phyloP scores from a whole-genome alignment of 2,329 filamentous ascomycete species.

The Lasiodiplodia hormozganensis region DNA sequence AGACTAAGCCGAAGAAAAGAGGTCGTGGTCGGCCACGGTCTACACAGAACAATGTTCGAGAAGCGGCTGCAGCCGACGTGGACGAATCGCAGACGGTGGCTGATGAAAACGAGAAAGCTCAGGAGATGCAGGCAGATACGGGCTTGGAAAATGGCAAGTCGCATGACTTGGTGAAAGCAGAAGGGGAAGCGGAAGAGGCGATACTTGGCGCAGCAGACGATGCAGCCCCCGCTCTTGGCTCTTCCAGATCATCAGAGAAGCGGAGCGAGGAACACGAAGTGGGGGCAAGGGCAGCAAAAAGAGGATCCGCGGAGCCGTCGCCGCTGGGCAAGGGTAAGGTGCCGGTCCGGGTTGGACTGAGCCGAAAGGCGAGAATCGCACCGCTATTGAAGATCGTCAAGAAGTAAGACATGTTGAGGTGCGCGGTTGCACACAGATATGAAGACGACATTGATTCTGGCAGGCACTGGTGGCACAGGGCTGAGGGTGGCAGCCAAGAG shows the following conservation, averaged over 20 bases:
- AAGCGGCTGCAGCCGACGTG: slow-evolving; percentile 1
- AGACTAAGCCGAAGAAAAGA: slow-evolving; percentile 36
- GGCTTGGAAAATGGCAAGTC: not conserved
- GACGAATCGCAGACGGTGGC: not conserved
- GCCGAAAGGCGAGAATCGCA: slow-evolving; percentile 56
- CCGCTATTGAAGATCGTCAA: slow-evolving; percentile 55
- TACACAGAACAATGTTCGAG: slow-evolving; percentile 5
- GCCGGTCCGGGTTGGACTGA: slow-evolving; percentile 56
- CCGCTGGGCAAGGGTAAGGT: slow-evolving; percentile 48
- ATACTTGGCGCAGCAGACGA: not conserved
- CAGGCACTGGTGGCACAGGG: not conserved
- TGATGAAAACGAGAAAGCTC: slow-evolving; percentile 5
- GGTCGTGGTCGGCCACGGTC: slow-evolving; percentile 42
- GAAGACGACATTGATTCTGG: not conserved
- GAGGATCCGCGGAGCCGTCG: slow-evolving; percentile 34
- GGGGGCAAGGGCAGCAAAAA: slow-evolving; percentile 26
- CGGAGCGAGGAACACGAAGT: slow-evolving; percentile 20
- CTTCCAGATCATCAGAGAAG: slow-evolving; percentile 3
- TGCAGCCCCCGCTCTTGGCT: slow-evolving; percentile 5
- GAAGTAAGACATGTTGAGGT: slow-evolving; percentile 48
- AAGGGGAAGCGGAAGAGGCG: not conserved
- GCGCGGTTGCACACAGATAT: not conserved
- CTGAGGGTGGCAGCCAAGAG: slow-evolving; percentile 3
- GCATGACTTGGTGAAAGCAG: slow-evolving; percentile 10
- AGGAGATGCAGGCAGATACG: slow-evolving; percentile 14